Evolutionary conservation across 352 stramenopile species (phyloP), one percentile per base, ranked within the genome.

Genomic region (Phytophthora agathidicida): DNA sequence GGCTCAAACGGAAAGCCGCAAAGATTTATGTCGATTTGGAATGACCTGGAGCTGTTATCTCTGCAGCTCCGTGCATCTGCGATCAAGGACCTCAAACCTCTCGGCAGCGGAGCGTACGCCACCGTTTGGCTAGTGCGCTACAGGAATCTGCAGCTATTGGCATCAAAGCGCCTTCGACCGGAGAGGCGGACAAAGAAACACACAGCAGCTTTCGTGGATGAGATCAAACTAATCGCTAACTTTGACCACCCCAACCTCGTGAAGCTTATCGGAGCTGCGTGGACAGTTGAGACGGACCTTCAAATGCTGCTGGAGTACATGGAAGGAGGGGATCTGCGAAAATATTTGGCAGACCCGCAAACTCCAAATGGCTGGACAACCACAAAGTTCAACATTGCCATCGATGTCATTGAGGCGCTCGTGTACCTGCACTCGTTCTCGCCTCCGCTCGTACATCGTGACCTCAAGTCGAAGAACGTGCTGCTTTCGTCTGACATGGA

Each of bases 391-490:
- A 35, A 54, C 10, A 79, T 79, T 27, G 73, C 73, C 1, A 46
- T 73, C 19, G 69, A 66, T 32, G 37, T 82, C 2, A 65, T 68
- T n/a, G 58, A 76, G 8, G 73, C 69, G 1, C 53, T 80, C 3
- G 57, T 73, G 28, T 83, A 72, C 33, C 17, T 83, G 11, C 73
- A 83, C 44, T 68, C 62, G 16, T 64, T 75, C 26, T 26, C 51
- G 32, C 56, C 55, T 6, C 55, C 73, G 5, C 42, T 89, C 0
- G 58, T 88, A 7, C 75, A 88, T 41, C 73, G 75, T 6, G 75
- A 88, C 30, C 48, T 88, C 36, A 88, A 83, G 38, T 82, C 76
- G 0, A 68, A 73, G 5, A 86, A 86, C 24, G 69, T 87, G 30
- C 52, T 89, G 27, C 53, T 86, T 7, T 55, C 39, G 3, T 14